phyloP scores from a whole-genome alignment of 805 yeast species.

The Candida vaughaniae region DNA sequence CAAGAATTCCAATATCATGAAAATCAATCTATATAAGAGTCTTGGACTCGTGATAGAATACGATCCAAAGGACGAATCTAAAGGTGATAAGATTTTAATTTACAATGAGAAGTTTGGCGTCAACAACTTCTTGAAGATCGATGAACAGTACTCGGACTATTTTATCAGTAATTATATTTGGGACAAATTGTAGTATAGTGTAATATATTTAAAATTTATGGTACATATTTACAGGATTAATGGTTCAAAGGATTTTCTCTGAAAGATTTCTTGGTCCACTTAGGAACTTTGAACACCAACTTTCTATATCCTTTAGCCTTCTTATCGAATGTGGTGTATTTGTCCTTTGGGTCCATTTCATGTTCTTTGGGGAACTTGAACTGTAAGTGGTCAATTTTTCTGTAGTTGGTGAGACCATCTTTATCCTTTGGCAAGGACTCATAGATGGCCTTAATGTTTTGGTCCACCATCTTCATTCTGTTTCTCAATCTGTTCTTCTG shows the following conservation, averaged over 20 bases:
- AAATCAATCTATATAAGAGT: constrained; percentile 57
- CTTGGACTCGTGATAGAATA: constrained; percentile 50
- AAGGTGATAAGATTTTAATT: constrained; percentile 45
- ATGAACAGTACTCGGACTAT: constrained; percentile 42
- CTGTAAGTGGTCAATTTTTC: constrained; percentile 36
- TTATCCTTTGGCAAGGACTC: constrained; percentile 28
- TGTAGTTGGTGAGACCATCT: constrained; percentile 30
- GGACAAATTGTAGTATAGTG: constrained; percentile 46
- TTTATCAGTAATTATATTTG: constrained; percentile 76
- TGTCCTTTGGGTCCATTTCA: constrained; percentile 80
- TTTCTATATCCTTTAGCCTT: constrained; percentile 79
- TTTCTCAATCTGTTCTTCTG: constrained; percentile 85
- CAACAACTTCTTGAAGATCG: constrained; percentile 51
- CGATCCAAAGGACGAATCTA: constrained; percentile 12
- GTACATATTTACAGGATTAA: constrained; percentile 3
- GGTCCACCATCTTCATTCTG: constrained; percentile 80
- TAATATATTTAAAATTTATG: background rate
- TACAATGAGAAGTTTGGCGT: constrained; percentile 40
- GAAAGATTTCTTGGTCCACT: constrained; percentile 84
- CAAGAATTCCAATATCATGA: constrained; percentile 47
- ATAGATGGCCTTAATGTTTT: constrained; percentile 65
- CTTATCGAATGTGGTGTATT: constrained; percentile 82
- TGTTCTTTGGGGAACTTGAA: constrained; percentile 66
- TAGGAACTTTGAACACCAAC: constrained; percentile 82
- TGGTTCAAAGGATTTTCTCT: constrained; percentile 72